Conservation (phyloP, 1,284 basidiomycete species). For the Pisolithus thermaeus region DNA sequence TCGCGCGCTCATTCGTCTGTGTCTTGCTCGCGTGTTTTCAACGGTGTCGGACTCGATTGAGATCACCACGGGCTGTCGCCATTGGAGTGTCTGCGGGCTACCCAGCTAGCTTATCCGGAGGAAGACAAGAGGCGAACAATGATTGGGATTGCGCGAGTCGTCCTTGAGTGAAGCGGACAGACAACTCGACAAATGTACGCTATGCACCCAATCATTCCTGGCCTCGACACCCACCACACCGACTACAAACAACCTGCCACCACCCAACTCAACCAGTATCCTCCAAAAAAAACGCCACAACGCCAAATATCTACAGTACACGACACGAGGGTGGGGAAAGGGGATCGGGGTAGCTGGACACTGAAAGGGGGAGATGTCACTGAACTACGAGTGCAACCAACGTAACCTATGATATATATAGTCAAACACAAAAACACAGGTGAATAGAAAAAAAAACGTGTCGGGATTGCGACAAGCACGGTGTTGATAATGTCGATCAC, state of each 20-base stretch:
- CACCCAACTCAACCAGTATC: conserved; percentile 9
- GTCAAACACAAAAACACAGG: conserved; percentile 8
- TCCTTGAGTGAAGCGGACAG: neutral
- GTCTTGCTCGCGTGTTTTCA: too few species aligned
- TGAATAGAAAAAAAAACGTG: conserved; percentile 5
- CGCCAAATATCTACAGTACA: conserved; percentile 12
- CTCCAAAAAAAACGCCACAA: conserved; percentile 7
- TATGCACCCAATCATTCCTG: conserved; percentile 6
- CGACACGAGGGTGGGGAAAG: conserved; percentile 10
- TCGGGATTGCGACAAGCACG: conserved; percentile 3
- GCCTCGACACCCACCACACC: conserved; percentile 8
- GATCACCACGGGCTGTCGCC: too few species aligned
- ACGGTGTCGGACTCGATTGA: too few species aligned
- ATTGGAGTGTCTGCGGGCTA: too few species aligned
- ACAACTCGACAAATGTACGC: neutral
- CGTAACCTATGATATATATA: conserved; percentile 29
- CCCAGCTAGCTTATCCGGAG: too few species aligned
- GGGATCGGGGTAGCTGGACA: neutral
- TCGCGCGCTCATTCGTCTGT: too few species aligned
- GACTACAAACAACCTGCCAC: conserved; percentile 11
- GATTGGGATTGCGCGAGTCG: neutral
- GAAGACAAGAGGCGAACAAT: neutral
- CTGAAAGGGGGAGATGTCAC: conserved; percentile 12
- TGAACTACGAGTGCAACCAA: conserved; percentile 16
- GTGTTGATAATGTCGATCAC: conserved; percentile 1